Evolutionary conservation across 129 eudicot species (phyloP), one percentile per base, ranked within the genome.

Genomic region (Deinandra increscens): DNA sequence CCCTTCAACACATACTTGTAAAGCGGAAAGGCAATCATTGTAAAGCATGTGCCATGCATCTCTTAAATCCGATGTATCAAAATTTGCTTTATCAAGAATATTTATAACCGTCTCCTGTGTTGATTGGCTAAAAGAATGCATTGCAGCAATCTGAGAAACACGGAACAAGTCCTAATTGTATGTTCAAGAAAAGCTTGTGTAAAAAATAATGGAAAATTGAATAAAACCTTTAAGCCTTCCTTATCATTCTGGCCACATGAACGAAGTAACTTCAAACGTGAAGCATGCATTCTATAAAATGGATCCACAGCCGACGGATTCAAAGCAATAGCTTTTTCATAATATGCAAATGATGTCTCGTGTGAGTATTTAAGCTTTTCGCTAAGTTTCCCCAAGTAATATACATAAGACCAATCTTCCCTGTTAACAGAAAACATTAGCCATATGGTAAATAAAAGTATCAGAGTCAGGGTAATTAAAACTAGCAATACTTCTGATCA

Each of bases 251-350:
- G 84, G 73, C 86, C 83, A 33, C 83, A 81, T 68, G 91, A 81
- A 82, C 78, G 87, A 75, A 93, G 99, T 78, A 93, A 83, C 90
- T 93, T 93, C 82, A 93, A 81, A 77, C 99, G 90, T 39, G 99
- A 93, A 73, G 99, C 99, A 80, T 93, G 99, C 97, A 93, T 85
- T 81, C 99, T 87, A 75, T 93, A 93, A 68, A 93, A 82, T 9
- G 99, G 90, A 85, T 93, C 99, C 66, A 87, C 99, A 64, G 99
- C 99, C 18, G 95, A 89, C 66, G 89, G 90, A 74, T 89, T 93
- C 74, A 93, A 36, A 17, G 78, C 83, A 77, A 89, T 89, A 69
- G 99, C 95, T 72, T 87, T 78, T 45, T 85, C 92, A 81, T 93
- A 93, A 60, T 87, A 89, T 14, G 88, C 87, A 69, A 93, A 80